These are phyloP conservation scores for Aspergillus sp. DNA, from an alignment of 2,329 filamentous ascomycete species.

Conservation along the genomic window DNA sequence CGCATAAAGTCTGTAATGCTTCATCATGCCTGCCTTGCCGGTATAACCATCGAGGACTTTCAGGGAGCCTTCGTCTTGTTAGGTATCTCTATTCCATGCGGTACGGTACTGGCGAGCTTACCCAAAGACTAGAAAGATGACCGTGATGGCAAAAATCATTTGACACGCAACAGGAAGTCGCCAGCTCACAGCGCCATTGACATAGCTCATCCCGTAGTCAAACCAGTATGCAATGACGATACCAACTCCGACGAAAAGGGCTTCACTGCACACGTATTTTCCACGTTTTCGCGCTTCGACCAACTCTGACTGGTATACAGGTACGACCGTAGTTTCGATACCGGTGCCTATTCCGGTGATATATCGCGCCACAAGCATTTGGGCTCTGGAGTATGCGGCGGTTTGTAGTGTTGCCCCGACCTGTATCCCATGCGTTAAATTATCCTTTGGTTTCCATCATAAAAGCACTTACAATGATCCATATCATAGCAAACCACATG, in stretches of 20 bases:
- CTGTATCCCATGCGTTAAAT: constrained; percentile 4
- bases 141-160: constrained; percentile 38
- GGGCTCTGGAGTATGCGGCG: constrained; percentile 24
- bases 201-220: constrained; percentile 31
- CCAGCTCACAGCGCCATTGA: constrained; percentile 42
- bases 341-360: constrained; percentile 50
- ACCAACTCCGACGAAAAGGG: constrained; percentile 34
- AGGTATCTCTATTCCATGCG: constrained; percentile 3
- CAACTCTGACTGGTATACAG: constrained; percentile 43
- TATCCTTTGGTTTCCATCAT: no score
- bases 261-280: constrained; percentile 40
- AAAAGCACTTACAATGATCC: constrained; percentile 18
- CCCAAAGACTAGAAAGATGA: constrained; percentile 34
- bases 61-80: constrained; percentile 24
- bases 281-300: constrained; percentile 41
- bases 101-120: constrained; percentile 6
- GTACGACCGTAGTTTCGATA: constrained; percentile 34
- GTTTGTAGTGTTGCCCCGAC: constrained; percentile 34
- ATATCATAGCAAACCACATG: constrained; percentile 32
- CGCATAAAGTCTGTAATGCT: constrained; percentile 19
- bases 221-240: constrained; percentile 32
- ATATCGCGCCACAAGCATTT: constrained; percentile 41
- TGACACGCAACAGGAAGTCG: constrained; percentile 45
- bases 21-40: constrained; percentile 32
- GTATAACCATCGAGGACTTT: constrained; percentile 44